Conservation (phyloP, 1,284 basidiomycete genomes). For the Leccinum pallidistipes region DNA sequence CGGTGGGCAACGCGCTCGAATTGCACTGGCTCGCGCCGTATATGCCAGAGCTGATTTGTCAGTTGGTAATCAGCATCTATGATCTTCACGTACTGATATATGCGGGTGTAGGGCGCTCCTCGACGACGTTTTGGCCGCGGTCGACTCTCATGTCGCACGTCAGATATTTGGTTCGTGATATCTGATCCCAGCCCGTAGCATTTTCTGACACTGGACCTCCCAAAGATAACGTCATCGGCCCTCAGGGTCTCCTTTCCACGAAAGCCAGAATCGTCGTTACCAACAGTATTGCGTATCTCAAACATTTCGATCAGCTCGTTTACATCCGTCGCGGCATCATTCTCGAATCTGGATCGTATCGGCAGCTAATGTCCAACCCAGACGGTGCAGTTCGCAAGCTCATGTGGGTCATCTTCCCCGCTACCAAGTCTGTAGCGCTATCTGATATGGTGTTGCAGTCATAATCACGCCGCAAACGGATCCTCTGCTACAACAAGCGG, state of each 20-base stretch:
- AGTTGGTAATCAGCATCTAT: slow-evolving; percentile 4
- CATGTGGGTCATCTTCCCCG: slow-evolving; percentile 52
- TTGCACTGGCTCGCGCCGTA: slow-evolving; percentile 52
- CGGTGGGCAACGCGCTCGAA: slow-evolving; percentile 64
- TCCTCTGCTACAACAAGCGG: slow-evolving; percentile 51
- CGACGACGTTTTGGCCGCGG: slow-evolving; percentile 49
- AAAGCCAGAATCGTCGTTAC: slow-evolving; percentile 91
- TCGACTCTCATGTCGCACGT: slow-evolving; percentile 75
- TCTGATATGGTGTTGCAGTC: slow-evolving; percentile 1
- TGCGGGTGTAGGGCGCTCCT: slow-evolving; percentile 26
- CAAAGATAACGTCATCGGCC: slow-evolving; percentile 86
- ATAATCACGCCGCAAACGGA: slow-evolving; percentile 35
- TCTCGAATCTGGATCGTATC: slow-evolving; percentile 75
- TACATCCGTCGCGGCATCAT: slow-evolving; percentile 86
- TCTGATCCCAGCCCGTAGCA: not conserved
- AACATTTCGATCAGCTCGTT: slow-evolving; percentile 77
- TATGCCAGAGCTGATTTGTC: slow-evolving; percentile 55
- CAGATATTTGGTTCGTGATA: slow-evolving; percentile 54
- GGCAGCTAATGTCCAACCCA: slow-evolving; percentile 59
- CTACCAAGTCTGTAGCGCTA: not conserved
- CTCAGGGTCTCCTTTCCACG: slow-evolving; percentile 78
- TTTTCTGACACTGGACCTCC: slow-evolving; percentile 10
- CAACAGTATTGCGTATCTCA: slow-evolving; percentile 85
- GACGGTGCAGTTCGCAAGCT: slow-evolving; percentile 78
- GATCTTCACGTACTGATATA: not conserved